These are phyloP conservation scores for Fusarium sp. DNA, from an alignment of 2,329 filamentous ascomycete species.

Conservation along the genomic window DNA sequence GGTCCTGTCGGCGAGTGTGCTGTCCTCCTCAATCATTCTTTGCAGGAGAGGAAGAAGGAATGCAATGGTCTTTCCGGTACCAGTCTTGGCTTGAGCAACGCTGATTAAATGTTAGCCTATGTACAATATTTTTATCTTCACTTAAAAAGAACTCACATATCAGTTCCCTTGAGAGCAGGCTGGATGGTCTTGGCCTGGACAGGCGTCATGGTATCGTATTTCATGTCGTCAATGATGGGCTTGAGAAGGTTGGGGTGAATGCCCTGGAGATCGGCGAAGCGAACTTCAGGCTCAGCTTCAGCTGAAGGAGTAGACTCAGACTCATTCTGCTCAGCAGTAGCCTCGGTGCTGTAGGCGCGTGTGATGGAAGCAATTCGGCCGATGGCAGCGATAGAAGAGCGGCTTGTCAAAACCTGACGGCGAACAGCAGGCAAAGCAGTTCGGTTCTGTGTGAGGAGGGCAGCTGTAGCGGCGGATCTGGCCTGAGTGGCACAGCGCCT, in stretches of 20 bases:
- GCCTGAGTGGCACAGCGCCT: constrained; percentile 51
- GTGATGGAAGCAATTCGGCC: constrained; percentile 38
- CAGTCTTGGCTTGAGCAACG: constrained; percentile 93
- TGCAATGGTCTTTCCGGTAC: constrained; percentile 94
- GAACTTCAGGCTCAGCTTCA: constrained; percentile 42
- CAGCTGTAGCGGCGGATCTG: constrained; percentile 42
- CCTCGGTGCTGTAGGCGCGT: constrained; percentile 53
- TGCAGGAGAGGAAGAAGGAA: constrained; percentile 90
- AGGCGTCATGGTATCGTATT: constrained; percentile 86
- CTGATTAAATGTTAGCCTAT: constrained; percentile 46
- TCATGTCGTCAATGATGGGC: constrained; percentile 75
- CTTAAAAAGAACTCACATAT: constrained; percentile 70
- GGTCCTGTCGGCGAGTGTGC: constrained; percentile 61
- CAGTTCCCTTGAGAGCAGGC: constrained; percentile 78
- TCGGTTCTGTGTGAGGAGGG: constrained; percentile 43
- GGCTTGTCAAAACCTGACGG: constrained; percentile 31
- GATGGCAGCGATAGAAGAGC: constrained; percentile 21
- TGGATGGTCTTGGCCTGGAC: constrained; percentile 88
- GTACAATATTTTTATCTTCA: neutral
- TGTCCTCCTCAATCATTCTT: constrained; percentile 73
- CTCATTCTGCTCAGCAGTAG: constrained; percentile 39
- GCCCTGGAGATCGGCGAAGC: constrained; percentile 58
- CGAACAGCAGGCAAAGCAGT: constrained; percentile 38
- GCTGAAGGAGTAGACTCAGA: constrained; percentile 1
- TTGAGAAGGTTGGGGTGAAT: constrained; percentile 72